These are phyloP conservation scores for Psilocybe cubensis DNA, from an alignment of 768 basidiomycete species.

Conservation along the genomic window DNA sequence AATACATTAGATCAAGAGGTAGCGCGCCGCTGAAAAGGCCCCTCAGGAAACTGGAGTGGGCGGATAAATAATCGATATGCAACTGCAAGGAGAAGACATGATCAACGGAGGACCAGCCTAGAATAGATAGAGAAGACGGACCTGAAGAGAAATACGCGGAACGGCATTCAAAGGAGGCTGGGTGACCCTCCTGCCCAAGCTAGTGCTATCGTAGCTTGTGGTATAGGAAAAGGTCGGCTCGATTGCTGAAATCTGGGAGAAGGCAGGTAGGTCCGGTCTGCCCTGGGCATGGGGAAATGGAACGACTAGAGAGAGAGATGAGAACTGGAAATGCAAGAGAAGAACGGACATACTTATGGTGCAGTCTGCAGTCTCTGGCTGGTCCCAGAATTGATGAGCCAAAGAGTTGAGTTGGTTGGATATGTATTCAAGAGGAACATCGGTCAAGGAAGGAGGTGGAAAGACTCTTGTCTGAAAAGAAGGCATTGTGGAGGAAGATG, in stretches of 20 bases:
- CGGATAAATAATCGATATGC: slow-evolving; percentile 81
- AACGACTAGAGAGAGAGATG: slow-evolving; percentile 41
- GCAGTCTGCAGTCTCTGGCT: slow-evolving; percentile 77
- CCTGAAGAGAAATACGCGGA: slow-evolving; percentile 66
- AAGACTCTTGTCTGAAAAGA: slow-evolving; percentile 62
- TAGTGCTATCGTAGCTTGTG: slow-evolving; percentile 43
- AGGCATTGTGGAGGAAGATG: slow-evolving; percentile 27
- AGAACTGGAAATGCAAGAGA: background rate
- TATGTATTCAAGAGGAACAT: slow-evolving; percentile 76
- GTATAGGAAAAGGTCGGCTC: slow-evolving; percentile 33
- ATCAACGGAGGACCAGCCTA: background rate
- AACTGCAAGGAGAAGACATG: slow-evolving; percentile 47
- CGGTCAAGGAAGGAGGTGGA: slow-evolving; percentile 63
- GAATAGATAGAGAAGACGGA: slow-evolving; percentile 32
- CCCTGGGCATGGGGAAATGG: slow-evolving; percentile 49
- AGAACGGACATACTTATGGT: slow-evolving; percentile 59
- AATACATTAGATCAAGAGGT: slow-evolving; percentile 58
- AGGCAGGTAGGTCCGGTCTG: slow-evolving; percentile 33
- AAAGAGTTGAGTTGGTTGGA: slow-evolving; percentile 68
- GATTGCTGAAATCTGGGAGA: slow-evolving; percentile 31
- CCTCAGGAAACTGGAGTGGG: slow-evolving; percentile 76
- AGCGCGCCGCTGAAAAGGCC: slow-evolving; percentile 72
- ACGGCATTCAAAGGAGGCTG: slow-evolving; percentile 53
- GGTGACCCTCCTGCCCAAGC: slow-evolving; percentile 50
- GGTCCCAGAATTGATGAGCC: slow-evolving; percentile 74